A percentile compares a stretch with the other conserved stretches of the same genome.
phyloP scores from a whole-genome alignment of 768 basidiomycete species.

The Termitomyces sp. region DNA sequence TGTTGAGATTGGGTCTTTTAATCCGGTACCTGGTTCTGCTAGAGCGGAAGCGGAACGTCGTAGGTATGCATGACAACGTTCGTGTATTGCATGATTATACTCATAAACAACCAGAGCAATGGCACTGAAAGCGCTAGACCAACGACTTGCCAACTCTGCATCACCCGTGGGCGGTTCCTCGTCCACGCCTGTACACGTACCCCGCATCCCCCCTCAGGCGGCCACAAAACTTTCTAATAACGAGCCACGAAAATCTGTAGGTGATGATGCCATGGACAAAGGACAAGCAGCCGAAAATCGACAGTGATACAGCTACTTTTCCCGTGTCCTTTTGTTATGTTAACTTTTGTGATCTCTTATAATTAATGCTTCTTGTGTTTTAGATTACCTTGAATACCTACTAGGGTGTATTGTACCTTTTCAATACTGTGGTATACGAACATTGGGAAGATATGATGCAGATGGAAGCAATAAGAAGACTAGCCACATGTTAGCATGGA shows the following conservation, averaged over 20 bases:
- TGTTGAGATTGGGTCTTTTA: slow-evolving; percentile 67
- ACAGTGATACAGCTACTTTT: slow-evolving; percentile 5
- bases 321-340: slow-evolving; percentile 6
- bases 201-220: slow-evolving; percentile 26
- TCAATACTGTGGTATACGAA: neutral
- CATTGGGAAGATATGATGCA: neutral
- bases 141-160: slow-evolving; percentile 70
- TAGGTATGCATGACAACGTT: slow-evolving; percentile 43
- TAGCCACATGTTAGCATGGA: no score
- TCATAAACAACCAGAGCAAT: slow-evolving; percentile 60
- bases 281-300: slow-evolving; percentile 25
- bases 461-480: no score
- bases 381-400: slow-evolving; percentile 5
- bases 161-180: slow-evolving; percentile 33
- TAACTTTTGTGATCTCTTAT: slow-evolving; percentile 5
- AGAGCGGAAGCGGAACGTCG: slow-evolving; percentile 95
- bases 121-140: slow-evolving; percentile 95
- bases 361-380: slow-evolving; percentile 5
- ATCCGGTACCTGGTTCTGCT: slow-evolving; percentile 76
- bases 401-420: neutral
- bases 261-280: slow-evolving; percentile 26
- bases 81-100: neutral
- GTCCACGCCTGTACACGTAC: slow-evolving; percentile 22
- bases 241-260: slow-evolving; percentile 29
- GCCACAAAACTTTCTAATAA: slow-evolving; percentile 15